Percentiles rank a stretch among this genome's conserved stretches.
These are phyloP conservation scores for Termitomyces sp. DNA, from an alignment of 1,284 basidiomycete species.

Conservation along the genomic window DNA sequence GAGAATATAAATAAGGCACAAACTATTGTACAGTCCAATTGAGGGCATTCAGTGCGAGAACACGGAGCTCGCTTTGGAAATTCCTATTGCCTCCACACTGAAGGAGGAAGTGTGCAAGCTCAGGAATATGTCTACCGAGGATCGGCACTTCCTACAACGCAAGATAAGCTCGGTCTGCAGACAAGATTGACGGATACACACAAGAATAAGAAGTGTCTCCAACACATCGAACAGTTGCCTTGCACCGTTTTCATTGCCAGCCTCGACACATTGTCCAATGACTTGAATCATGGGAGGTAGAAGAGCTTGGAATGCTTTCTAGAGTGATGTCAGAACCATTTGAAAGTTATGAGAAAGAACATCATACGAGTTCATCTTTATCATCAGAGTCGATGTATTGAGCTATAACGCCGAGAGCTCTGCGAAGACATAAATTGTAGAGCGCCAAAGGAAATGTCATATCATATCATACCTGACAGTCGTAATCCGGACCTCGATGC, in stretches of 20 bases:
- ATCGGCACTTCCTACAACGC: conserved; percentile 80
- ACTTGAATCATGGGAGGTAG: conserved; percentile 90
- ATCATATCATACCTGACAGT: conserved; percentile 59
- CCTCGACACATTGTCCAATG: conserved; percentile 83
- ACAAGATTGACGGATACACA: conserved; percentile 30
- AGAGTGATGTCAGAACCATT: neutral
- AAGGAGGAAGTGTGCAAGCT: conserved; percentile 89
- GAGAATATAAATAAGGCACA: conserved; percentile 14
- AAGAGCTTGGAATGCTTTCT: conserved; percentile 88
- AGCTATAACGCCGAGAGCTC: conserved; percentile 87
- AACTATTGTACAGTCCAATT: conserved; percentile 96
- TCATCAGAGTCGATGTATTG: conserved; percentile 91
- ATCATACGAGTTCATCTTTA: conserved; percentile 78
- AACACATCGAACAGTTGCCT: conserved; percentile 94
- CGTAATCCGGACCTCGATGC: conserved; percentile 87
- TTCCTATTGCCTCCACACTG: conserved; percentile 77
- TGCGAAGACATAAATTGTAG: conserved; percentile 23
- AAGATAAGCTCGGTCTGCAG: conserved; percentile 5
- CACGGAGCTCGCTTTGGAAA: conserved; percentile 79
- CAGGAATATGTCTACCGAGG: conserved; percentile 83
- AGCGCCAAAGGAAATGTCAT: neutral
- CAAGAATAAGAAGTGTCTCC: conserved; percentile 91
- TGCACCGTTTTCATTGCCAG: conserved; percentile 77
- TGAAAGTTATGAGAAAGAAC: neutral
- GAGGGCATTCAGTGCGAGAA: conserved; percentile 90